A percentile compares a stretch with the other conserved stretches of the same genome.
Evolutionary conservation across 768 basidiomycete species (phyloP).

Genomic region (Rhizopogon salebrosus): DNA sequence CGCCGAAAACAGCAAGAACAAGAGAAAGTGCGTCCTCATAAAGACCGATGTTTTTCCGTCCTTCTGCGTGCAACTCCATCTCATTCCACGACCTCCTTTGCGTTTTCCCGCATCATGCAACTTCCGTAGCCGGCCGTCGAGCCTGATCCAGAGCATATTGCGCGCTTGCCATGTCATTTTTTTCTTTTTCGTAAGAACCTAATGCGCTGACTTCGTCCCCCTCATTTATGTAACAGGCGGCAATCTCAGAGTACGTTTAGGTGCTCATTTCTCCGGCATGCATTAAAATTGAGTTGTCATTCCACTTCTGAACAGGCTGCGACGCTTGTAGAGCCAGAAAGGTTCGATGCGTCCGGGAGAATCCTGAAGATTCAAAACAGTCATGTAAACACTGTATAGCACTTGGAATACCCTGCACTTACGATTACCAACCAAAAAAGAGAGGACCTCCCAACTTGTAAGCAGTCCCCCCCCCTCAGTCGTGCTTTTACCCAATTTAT

Average conservation of each 20-base stretch:
- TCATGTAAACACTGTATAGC: constrained; percentile 85
- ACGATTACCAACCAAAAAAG: constrained; percentile 92
- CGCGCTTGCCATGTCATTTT: constrained; percentile 33
- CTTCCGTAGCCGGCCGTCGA: constrained; percentile 31
- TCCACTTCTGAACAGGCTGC: constrained; percentile 48
- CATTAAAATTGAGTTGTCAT: constrained; percentile 18
- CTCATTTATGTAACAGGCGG: constrained; percentile 47
- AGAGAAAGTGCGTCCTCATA: constrained; percentile 68
- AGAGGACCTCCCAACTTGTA: constrained; percentile 90
- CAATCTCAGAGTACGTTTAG: constrained; percentile 73
- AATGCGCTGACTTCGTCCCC: constrained; percentile 29
- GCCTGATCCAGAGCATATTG: constrained; percentile 14
- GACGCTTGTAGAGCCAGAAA: constrained; percentile 86
- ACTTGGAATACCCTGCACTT: constrained; percentile 80
- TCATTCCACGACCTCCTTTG: constrained; percentile 23
- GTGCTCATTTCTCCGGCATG: constrained; percentile 10
- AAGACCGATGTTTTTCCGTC: constrained; percentile 53
- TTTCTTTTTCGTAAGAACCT: constrained; percentile 16
- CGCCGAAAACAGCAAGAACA: constrained; percentile 69
- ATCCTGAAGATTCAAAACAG: constrained; percentile 69
- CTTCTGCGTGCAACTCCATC: constrained; percentile 16
- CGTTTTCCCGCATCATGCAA: constrained; percentile 32
- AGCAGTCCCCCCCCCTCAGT: constrained; percentile 22
- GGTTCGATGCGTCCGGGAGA: constrained; percentile 79
- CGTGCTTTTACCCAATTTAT: not conserved